These are phyloP conservation scores for Podospora tetraspora DNA, from an alignment of 495 filamentous ascomycete species.

Conservation along the genomic window DNA sequence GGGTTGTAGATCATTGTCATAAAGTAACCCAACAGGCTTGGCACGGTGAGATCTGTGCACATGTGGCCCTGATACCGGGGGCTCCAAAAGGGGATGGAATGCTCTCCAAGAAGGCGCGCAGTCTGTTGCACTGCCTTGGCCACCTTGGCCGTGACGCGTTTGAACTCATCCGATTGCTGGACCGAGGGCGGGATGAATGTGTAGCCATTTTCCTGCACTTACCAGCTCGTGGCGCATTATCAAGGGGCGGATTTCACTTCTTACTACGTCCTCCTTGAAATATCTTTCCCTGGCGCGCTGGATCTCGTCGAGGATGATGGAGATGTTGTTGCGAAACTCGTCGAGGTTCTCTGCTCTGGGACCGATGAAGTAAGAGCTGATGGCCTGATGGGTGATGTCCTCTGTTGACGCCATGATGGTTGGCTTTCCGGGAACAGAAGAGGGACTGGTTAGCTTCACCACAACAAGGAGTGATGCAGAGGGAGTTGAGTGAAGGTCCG, in stretches of 20 bases:
- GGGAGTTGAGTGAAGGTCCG: no score
- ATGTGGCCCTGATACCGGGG: slow-evolving; percentile 46
- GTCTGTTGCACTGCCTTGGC: slow-evolving; percentile 21
- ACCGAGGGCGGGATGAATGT: slow-evolving; percentile 31
- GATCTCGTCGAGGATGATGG: slow-evolving; percentile 33
- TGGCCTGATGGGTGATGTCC: slow-evolving; percentile 24
- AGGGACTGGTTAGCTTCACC: neutral
- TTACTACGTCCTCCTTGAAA: slow-evolving; percentile 25
- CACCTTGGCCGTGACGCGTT: slow-evolving; percentile 25
- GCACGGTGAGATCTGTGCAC: slow-evolving; percentile 32
- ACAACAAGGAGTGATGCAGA: no score
- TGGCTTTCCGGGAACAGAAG: neutral
- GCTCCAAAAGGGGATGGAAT: slow-evolving; percentile 43
- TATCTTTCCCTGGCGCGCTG: slow-evolving; percentile 28
- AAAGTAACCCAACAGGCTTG: slow-evolving; percentile 38
- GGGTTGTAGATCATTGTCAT: slow-evolving; percentile 48
- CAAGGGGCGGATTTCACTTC: neutral
- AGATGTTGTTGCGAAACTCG: slow-evolving; percentile 35
- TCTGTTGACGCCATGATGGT: neutral
- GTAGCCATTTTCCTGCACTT: slow-evolving; percentile 16
- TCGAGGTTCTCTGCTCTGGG: slow-evolving; percentile 39
- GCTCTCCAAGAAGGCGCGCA: slow-evolving; percentile 22
- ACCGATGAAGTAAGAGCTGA: slow-evolving; percentile 41
- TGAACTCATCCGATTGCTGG: slow-evolving; percentile 27
- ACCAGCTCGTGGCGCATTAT: neutral